Evolutionary conservation across 2,329 filamentous ascomycete species (phyloP).

Genomic region (Botryotinia narcissicola): DNA sequence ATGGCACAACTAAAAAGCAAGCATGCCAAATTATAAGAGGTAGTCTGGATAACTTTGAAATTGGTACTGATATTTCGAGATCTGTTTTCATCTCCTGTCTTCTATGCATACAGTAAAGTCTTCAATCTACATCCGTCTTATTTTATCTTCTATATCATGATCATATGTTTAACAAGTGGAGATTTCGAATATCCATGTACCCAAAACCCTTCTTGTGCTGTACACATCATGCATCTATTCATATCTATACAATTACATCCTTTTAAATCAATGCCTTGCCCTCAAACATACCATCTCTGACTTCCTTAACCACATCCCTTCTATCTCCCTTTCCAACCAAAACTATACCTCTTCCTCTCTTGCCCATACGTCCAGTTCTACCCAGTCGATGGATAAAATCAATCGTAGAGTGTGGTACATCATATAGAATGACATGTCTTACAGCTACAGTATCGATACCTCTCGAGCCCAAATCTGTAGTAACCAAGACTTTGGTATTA

Average conservation of each 20-base stretch:
- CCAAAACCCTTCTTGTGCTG: not conserved
- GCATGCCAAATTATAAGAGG: not conserved
- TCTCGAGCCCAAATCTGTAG: constrained; percentile 86
- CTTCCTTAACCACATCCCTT: constrained; percentile 86
- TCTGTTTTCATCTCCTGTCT: not conserved
- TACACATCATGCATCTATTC: not conserved
- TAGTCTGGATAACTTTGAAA: not conserved
- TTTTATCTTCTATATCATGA: not conserved
- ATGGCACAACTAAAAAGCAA: not conserved
- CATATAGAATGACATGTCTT: constrained; percentile 87
- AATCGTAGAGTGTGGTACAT: constrained; percentile 96
- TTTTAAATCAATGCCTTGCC: constrained; percentile 69
- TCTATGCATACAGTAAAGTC: not conserved
- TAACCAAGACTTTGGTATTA: constrained; percentile 88
- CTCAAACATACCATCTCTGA: constrained; percentile 84
- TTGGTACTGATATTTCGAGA: not conserved
- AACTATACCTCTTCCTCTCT: constrained; percentile 84
- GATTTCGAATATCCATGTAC: not conserved
- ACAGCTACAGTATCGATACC: constrained; percentile 94
- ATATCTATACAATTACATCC: constrained; percentile 19
- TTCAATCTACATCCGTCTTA: not conserved
- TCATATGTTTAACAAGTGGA: not conserved
- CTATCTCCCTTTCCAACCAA: constrained; percentile 86
- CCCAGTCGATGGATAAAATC: constrained; percentile 97
- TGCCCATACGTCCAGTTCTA: constrained; percentile 86